Conservation (phyloP, 1,284 basidiomycete genomes). For the Ceratobasidium sp. region DNA sequence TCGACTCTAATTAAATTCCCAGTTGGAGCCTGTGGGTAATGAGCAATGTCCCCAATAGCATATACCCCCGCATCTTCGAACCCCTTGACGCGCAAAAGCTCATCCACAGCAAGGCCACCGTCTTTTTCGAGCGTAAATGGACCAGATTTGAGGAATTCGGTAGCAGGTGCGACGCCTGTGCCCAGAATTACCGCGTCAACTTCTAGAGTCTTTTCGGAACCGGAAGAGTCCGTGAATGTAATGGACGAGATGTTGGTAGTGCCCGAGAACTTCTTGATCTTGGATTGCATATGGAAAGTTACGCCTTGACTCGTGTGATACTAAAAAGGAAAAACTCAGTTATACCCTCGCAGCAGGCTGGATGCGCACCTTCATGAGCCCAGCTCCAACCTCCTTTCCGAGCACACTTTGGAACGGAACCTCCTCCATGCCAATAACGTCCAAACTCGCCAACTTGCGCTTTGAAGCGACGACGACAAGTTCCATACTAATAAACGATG, state of each 20-base stretch:
- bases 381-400: constrained; percentile 79
- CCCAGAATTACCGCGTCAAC: constrained; percentile 87
- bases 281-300: constrained; percentile 79
- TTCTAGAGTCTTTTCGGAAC: constrained; percentile 49
- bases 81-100: constrained; percentile 72
- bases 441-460: constrained; percentile 75
- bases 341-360: not conserved
- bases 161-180: constrained; percentile 86
- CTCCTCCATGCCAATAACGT: constrained; percentile 85
- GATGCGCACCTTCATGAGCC: constrained; percentile 70
- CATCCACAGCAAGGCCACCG: constrained; percentile 81
- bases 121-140: constrained; percentile 71
- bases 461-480: constrained; percentile 76
- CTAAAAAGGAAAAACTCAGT: constrained; percentile 50
- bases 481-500: constrained; percentile 94
- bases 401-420: constrained; percentile 82
- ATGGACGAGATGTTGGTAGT: constrained; percentile 45
- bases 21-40: constrained; percentile 68
- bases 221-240: constrained; percentile 41
- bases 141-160: constrained; percentile 76
- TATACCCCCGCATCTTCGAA: constrained; percentile 65
- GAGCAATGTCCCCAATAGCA: constrained; percentile 91
- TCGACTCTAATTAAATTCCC: constrained; percentile 72
- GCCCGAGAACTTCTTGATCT: constrained; percentile 69
- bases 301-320: constrained; percentile 80